These are phyloP conservation scores for Scedosporium aurantiacum DNA, from an alignment of 2,329 filamentous ascomycete species.

Conservation along the genomic window DNA sequence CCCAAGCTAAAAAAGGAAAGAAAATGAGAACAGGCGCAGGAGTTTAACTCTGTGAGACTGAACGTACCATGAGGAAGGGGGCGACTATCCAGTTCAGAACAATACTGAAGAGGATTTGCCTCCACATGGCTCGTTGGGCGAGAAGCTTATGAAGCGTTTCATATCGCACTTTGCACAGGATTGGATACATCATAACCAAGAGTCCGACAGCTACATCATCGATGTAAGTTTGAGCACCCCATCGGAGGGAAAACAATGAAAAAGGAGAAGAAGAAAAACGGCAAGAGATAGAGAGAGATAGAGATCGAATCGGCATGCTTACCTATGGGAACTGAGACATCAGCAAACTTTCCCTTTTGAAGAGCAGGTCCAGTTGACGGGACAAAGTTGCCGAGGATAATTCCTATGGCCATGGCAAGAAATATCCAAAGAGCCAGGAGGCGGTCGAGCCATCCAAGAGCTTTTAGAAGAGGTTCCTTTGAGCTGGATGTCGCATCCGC, in stretches of 20 bases:
- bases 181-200: slow-evolving; percentile 90
- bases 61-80: slow-evolving; percentile 64
- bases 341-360: slow-evolving; percentile 61
- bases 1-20: slow-evolving; percentile 41
- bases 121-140: slow-evolving; percentile 53
- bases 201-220: slow-evolving; percentile 56
- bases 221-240: no score
- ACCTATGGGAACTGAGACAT: slow-evolving; percentile 57
- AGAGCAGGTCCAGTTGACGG: slow-evolving; percentile 48
- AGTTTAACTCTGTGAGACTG: background rate
- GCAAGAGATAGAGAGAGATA: background rate
- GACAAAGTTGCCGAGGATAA: slow-evolving; percentile 68
- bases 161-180: slow-evolving; percentile 75
- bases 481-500: background rate
- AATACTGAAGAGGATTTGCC: slow-evolving; percentile 67
- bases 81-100: slow-evolving; percentile 75
- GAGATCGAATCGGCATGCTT: slow-evolving; percentile 6
- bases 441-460: slow-evolving; percentile 49
- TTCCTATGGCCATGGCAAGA: slow-evolving; percentile 64
- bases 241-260: background rate
- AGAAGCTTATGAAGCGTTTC: slow-evolving; percentile 63
- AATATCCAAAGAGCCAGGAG: slow-evolving; percentile 65
- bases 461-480: slow-evolving; percentile 18
- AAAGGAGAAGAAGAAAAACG: no score
- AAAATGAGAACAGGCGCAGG: background rate